Evolutionary conservation across 805 yeast species (phyloP).

Genomic region (Saturnispora zaruensis): DNA sequence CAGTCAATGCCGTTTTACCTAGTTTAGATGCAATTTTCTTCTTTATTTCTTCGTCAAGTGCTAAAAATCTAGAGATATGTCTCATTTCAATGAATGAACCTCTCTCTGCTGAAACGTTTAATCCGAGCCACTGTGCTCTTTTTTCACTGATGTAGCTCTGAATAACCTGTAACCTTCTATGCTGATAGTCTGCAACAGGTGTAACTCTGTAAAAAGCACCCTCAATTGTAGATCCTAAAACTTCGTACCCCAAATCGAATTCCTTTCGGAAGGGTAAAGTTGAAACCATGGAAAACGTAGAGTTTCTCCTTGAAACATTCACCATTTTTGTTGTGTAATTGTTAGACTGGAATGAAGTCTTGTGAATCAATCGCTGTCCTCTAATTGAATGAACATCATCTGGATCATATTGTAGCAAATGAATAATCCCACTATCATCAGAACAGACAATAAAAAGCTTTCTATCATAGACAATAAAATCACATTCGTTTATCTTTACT

Average conservation of each 20-base stretch:
- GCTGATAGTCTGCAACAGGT: constrained; percentile 68
- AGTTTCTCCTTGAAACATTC: constrained; percentile 32
- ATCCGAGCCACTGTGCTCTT: constrained; percentile 62
- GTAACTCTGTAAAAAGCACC: constrained; percentile 70
- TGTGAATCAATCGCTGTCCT: constrained; percentile 67
- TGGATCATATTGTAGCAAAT: constrained; percentile 80
- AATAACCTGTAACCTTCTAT: constrained; percentile 71
- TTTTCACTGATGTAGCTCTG: constrained; percentile 85
- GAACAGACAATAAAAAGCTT: constrained; percentile 59
- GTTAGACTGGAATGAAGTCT: constrained; percentile 64
- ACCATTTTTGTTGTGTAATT: constrained; percentile 48
- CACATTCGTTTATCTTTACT: constrained; percentile 62
- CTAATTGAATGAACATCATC: constrained; percentile 77
- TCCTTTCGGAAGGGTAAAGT: constrained; percentile 25
- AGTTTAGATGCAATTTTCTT: constrained; percentile 46
- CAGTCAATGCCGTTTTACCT: constrained; percentile 48
- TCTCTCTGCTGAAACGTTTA: constrained; percentile 67
- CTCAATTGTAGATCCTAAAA: constrained; percentile 66
- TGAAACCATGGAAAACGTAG: constrained; percentile 24
- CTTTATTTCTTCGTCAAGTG: constrained; percentile 50
- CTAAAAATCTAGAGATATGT: constrained; percentile 44
- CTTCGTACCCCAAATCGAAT: constrained; percentile 37
- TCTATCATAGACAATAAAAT: constrained; percentile 64
- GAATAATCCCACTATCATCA: constrained; percentile 60
- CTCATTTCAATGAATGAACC: constrained; percentile 63